These are phyloP conservation scores for Phytophthora pistaciae DNA, from an alignment of 352 stramenopile genomes.

Conservation along the genomic window DNA sequence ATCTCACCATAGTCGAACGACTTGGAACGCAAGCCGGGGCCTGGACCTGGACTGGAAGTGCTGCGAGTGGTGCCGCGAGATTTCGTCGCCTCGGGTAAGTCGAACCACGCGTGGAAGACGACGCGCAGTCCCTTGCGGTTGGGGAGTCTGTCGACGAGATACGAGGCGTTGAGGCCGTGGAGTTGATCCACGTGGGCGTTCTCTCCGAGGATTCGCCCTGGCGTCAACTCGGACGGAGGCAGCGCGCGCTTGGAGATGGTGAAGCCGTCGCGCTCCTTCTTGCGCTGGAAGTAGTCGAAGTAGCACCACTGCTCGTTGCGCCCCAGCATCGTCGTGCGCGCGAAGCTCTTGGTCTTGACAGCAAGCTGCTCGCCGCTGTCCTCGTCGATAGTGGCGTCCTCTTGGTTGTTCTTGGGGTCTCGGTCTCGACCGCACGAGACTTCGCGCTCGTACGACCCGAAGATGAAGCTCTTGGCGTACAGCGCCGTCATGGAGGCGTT, in stretches of 20 bases:
- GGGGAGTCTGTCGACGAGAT: slow-evolving; percentile 30
- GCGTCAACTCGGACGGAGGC: slow-evolving; percentile 4
- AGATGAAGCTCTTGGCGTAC: slow-evolving; percentile 42
- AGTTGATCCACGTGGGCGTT: slow-evolving; percentile 32
- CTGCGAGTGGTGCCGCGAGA: not conserved
- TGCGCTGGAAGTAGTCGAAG: slow-evolving; percentile 35
- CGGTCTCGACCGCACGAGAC: slow-evolving; percentile 9
- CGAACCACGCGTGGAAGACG: slow-evolving; percentile 34
- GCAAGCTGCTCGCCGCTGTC: slow-evolving; percentile 18
- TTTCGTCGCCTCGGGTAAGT: not conserved
- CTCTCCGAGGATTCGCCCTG: slow-evolving; percentile 16
- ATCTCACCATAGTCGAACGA: slow-evolving; percentile 2
- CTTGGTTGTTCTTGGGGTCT: not conserved
- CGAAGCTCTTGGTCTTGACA: slow-evolving; percentile 46
- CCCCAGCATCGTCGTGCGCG: slow-evolving; percentile 14
- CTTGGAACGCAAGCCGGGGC: not conserved
- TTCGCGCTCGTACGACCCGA: slow-evolving; percentile 34
- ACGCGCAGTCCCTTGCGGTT: slow-evolving; percentile 25
- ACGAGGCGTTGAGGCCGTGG: slow-evolving; percentile 30
- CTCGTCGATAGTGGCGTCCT: not conserved
- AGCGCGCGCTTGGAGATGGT: slow-evolving; percentile 36
- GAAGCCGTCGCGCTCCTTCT: slow-evolving; percentile 30
- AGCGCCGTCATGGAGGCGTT: slow-evolving; percentile 38
- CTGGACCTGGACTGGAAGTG: not conserved
- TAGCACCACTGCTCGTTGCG: slow-evolving; percentile 49